phyloP scores from a whole-genome alignment of 225 moss, liverwort and hornwort genomes.

The Physcomitrium patens region DNA sequence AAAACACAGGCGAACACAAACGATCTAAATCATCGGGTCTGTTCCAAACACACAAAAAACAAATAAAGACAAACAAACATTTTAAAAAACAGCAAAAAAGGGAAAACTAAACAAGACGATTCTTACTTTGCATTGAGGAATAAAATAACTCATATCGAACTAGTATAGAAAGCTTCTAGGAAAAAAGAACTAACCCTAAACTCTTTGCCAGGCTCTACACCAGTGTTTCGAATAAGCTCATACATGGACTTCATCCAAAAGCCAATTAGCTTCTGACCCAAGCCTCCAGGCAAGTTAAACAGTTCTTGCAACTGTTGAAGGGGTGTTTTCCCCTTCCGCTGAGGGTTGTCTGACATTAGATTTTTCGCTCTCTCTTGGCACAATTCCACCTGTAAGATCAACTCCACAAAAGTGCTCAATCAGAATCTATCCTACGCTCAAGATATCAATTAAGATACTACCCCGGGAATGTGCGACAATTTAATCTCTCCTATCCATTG shows the following conservation, averaged over 20 bases:
- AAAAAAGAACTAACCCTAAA: constrained; percentile 73
- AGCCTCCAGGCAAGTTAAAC: constrained; percentile 73
- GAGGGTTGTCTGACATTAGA: constrained; percentile 49
- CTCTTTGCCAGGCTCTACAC: constrained; percentile 97
- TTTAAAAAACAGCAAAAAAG: background rate
- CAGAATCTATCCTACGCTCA: constrained; percentile 14
- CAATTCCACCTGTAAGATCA: constrained; percentile 60
- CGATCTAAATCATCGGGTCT: background rate
- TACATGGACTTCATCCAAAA: constrained; percentile 84
- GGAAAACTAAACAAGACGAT: constrained; percentile 4
- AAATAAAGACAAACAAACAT: too few species aligned
- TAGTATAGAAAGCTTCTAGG: constrained; percentile 13
- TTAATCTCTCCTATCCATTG: constrained; percentile 19
- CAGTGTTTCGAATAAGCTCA: constrained; percentile 88
- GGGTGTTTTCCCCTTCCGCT: constrained; percentile 56
- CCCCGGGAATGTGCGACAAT: constrained; percentile 10
- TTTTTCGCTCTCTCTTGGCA: constrained; percentile 65
- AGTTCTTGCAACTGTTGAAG: constrained; percentile 63
- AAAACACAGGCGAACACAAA: constrained; percentile 2
- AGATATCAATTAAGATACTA: background rate
- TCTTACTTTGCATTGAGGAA: constrained; percentile 9
- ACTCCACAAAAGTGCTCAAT: constrained; percentile 24
- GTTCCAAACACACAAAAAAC: background rate
- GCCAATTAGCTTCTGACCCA: constrained; percentile 81
- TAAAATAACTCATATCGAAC: constrained; percentile 9